phyloP scores from a whole-genome alignment of 1,284 basidiomycete species.

The Fomitopsis pinicola region DNA sequence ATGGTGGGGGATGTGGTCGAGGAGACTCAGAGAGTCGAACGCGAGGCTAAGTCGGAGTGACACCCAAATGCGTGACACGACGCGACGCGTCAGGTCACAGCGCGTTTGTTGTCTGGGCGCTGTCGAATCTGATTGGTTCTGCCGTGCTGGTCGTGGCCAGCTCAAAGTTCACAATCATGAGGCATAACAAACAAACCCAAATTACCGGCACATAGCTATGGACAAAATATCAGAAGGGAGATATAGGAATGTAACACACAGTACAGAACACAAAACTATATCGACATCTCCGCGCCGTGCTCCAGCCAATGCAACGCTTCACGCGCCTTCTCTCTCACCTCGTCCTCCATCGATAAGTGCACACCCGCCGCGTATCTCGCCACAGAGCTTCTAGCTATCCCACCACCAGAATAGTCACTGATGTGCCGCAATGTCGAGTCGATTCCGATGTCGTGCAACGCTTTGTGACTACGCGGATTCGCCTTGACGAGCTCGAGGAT shows the following conservation, averaged over 20 bases:
- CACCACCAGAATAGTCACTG: slow-evolving; percentile 44
- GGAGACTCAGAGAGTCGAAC: background rate
- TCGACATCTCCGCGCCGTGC: slow-evolving; percentile 16
- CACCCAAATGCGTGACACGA: slow-evolving; percentile 6
- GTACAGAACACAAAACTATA: slow-evolving; percentile 4
- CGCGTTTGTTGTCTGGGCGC: background rate
- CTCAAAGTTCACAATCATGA: too few relatives aligned
- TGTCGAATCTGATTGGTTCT: too few relatives aligned
- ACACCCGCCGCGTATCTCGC: slow-evolving; percentile 21
- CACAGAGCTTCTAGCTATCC: slow-evolving; percentile 27
- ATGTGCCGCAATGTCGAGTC: slow-evolving; percentile 42
- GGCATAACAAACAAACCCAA: too few relatives aligned
- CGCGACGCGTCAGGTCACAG: slow-evolving; percentile 15
- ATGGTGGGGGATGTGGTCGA: slow-evolving; percentile 22
- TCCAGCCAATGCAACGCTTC: slow-evolving; percentile 38
- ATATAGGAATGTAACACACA: too few relatives aligned
- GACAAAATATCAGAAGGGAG: background rate
- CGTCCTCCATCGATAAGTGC: slow-evolving; percentile 38
- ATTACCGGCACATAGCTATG: background rate
- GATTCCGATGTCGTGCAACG: slow-evolving; percentile 40
- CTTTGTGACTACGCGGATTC: slow-evolving; percentile 30
- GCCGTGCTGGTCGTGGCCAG: too few relatives aligned
- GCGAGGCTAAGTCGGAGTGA: background rate
- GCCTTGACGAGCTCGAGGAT: slow-evolving; percentile 46
- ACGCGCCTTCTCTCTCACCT: slow-evolving; percentile 51